Conservation (phyloP, 1,284 basidiomycete genomes). For the Thecaphora thlaspeos region DNA sequence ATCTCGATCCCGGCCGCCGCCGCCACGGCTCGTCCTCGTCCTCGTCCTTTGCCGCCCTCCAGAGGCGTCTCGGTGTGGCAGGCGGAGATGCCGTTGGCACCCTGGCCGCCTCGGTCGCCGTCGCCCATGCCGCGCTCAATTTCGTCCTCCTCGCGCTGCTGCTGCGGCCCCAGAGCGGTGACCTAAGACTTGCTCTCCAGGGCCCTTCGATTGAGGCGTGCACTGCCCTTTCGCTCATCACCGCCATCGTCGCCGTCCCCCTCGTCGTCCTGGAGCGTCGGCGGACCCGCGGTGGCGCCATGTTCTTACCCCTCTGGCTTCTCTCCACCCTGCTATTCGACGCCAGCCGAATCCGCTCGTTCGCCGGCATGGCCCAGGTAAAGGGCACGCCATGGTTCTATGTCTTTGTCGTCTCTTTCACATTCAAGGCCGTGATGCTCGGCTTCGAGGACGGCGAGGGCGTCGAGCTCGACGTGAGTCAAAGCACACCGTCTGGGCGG, state of each 20-base stretch:
- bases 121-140: conserved; percentile 19
- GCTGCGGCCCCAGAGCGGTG: conserved; percentile 5
- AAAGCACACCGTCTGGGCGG: not conserved
- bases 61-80: not conserved
- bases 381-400: conserved; percentile 24
- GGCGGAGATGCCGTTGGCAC: conserved; percentile 25
- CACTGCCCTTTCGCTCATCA: conserved; percentile 21
- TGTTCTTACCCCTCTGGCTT: conserved; percentile 37
- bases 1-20: conserved; percentile 6
- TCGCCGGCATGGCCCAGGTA: conserved; percentile 17
- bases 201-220: conserved; percentile 11
- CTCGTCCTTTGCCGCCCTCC: conserved; percentile 8
- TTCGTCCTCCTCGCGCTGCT: conserved; percentile 12
- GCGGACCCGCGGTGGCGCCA: conserved; percentile 28
- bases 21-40: conserved; percentile 5
- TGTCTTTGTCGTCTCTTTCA: conserved; percentile 20
- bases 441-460: conserved; percentile 32
- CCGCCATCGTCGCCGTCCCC: conserved; percentile 19
- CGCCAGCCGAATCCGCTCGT: conserved; percentile 35
- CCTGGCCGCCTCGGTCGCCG: conserved; percentile 15
- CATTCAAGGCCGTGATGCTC: conserved; percentile 31
- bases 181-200: conserved; percentile 9
- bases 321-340: conserved; percentile 25
- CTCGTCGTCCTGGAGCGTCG: conserved; percentile 20
- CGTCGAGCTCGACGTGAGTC: conserved; percentile 1